Conservation (phyloP, 805 yeast genomes). For the Blastobotrys attinorum region DNA sequence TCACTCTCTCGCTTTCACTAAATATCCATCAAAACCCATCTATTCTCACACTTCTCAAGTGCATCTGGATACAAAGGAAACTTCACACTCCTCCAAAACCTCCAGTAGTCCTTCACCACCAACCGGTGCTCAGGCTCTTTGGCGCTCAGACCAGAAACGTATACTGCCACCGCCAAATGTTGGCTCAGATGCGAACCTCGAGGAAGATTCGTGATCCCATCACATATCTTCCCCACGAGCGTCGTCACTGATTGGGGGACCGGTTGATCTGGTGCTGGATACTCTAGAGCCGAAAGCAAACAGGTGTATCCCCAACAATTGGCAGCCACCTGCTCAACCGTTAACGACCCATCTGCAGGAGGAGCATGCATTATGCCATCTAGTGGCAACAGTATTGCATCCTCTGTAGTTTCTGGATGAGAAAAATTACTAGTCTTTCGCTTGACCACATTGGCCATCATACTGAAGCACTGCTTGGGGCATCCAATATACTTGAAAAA, state of each 20-base stretch:
- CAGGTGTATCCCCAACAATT: constrained; percentile 14
- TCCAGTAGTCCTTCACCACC: constrained; percentile 12
- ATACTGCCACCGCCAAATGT: constrained; percentile 13
- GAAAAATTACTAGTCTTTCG: background rate
- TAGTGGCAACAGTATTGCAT: background rate
- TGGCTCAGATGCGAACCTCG: constrained; percentile 9
- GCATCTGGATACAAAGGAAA: constrained; percentile 16
- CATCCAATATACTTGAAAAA: constrained; percentile 15
- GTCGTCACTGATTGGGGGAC: constrained; percentile 3
- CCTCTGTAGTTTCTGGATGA: background rate
- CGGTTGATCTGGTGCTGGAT: constrained; percentile 2
- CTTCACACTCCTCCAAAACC: constrained; percentile 11
- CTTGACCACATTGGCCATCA: constrained; percentile 6
- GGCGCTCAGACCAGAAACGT: constrained; percentile 9
- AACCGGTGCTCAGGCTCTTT: constrained; percentile 5
- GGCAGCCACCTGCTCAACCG: constrained; percentile 3
- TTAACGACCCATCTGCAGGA: background rate
- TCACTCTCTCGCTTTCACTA: too few relatives aligned
- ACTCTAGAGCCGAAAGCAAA: constrained; percentile 9
- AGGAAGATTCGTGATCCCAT: constrained; percentile 7
- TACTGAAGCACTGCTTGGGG: constrained; percentile 10
- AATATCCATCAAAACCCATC: background rate
- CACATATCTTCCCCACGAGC: constrained; percentile 9
- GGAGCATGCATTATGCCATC: background rate
- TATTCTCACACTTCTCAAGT: constrained; percentile 11